These are phyloP conservation scores for Isoetes taiwanensis DNA, from an alignment of 75 land plant genomes.

Conservation along the genomic window DNA sequence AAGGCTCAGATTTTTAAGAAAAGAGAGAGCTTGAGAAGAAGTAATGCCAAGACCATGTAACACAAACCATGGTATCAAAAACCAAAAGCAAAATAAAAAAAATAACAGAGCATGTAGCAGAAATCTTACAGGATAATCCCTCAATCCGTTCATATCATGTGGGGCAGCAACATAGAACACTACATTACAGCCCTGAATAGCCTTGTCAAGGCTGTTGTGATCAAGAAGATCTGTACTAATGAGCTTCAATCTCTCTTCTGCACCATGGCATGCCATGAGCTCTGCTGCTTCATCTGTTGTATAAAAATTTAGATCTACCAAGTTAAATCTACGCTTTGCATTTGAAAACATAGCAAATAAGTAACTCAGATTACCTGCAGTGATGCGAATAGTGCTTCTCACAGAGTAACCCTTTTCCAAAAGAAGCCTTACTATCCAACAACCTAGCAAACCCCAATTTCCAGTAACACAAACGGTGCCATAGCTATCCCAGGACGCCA, in stretches of 20 bases:
- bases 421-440: slow-evolving; percentile 53
- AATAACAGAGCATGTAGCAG: too few species aligned
- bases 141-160: slow-evolving; percentile 16
- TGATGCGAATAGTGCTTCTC: slow-evolving; percentile 38
- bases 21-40: too few species aligned
- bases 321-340: too few species aligned
- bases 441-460: slow-evolving; percentile 42
- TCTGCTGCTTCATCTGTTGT: slow-evolving; percentile 19
- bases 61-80: too few species aligned
- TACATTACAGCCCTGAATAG: slow-evolving; percentile 41
- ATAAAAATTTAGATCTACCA: too few species aligned
- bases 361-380: too few species aligned
- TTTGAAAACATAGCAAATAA: too few species aligned
- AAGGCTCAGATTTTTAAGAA: too few species aligned
- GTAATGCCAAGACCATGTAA: too few species aligned
- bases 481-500: too few species aligned
- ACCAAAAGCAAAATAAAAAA: too few species aligned
- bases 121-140: slow-evolving; percentile 49
- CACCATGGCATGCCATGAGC: slow-evolving; percentile 15
- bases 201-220: slow-evolving; percentile 42
- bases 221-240: slow-evolving; percentile 44
- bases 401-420: slow-evolving; percentile 47
- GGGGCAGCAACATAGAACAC: slow-evolving; percentile 53
- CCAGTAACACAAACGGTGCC: slow-evolving; percentile 36
- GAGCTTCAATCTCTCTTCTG: slow-evolving; percentile 23